Conservation (phyloP, 164 flowering plant genomes). For the Berberis vulgaris region DNA sequence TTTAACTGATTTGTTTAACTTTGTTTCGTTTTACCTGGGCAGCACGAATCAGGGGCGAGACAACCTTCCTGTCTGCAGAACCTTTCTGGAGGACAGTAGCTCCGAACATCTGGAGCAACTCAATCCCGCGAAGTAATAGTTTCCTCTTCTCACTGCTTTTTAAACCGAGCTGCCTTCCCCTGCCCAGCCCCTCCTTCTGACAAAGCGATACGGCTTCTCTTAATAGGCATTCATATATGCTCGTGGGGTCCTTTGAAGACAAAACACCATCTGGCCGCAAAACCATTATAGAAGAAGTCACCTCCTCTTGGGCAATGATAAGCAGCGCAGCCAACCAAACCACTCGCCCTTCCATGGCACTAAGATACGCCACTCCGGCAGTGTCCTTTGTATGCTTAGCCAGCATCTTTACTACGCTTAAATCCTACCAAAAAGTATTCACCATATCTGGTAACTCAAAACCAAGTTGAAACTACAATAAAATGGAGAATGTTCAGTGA, state of each 20-base stretch:
- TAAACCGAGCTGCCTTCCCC: background rate
- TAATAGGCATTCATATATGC: conserved; percentile 38
- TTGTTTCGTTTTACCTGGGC: conserved; percentile 23
- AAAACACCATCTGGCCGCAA: conserved; percentile 12
- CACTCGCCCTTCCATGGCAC: conserved; percentile 30
- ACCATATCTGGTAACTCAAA: background rate
- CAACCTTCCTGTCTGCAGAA: conserved; percentile 19
- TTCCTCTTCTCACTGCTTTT: conserved; percentile 22
- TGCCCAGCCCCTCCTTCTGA: conserved; percentile 5
- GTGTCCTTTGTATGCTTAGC: conserved; percentile 35
- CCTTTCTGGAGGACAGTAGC: conserved; percentile 15
- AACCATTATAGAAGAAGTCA: conserved; percentile 18
- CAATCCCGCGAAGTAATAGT: conserved; percentile 39
- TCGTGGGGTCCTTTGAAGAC: conserved; percentile 19
- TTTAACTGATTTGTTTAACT: background rate
- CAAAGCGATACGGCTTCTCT: conserved; percentile 30
- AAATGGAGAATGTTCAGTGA: background rate
- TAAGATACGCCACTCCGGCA: conserved; percentile 28
- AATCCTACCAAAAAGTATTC: conserved; percentile 24
- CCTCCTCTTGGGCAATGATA: conserved; percentile 32
- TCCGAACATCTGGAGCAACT: conserved; percentile 47
- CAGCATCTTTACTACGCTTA: conserved; percentile 30
- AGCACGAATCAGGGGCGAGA: conserved; percentile 34
- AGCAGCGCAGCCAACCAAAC: conserved; percentile 34
- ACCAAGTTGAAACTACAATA: background rate